Conservation (phyloP, 2,329 filamentous ascomycete species). For the Penicillium occitanis region DNA sequence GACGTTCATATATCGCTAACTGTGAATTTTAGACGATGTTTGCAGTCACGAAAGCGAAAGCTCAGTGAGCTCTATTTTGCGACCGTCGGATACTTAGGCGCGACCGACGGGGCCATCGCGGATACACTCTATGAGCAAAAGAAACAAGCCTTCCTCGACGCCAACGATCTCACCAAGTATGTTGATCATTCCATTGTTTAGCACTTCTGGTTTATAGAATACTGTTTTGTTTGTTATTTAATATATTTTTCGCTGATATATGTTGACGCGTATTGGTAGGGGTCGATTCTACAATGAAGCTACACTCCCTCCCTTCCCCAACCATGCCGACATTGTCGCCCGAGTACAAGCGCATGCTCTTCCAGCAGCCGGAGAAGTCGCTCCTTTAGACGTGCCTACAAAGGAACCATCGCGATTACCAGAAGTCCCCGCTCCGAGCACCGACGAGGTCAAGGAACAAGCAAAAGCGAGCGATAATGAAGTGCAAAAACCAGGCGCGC, state of each 20-base stretch:
- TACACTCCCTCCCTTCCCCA: conserved; percentile 49
- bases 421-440: not conserved
- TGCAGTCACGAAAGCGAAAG: conserved; percentile 85
- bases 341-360: conserved; percentile 30
- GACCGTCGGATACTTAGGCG: conserved; percentile 58
- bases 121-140: conserved; percentile 53
- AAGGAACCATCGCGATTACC: not conserved
- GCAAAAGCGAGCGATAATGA: conserved; percentile 11
- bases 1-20: conserved; percentile 37
- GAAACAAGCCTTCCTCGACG: conserved; percentile 56
- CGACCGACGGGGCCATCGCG: conserved; percentile 56
- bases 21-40: conserved; percentile 51
- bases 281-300: conserved; percentile 58
- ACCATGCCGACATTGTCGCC: conserved; percentile 32
- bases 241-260: not conserved
- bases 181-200: conserved; percentile 29
- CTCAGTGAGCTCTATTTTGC: conserved; percentile 84
- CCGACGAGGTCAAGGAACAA: not conserved
- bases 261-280: conserved; percentile 41
- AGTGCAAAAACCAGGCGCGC: conserved; percentile 21
- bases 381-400: conserved; percentile 23
- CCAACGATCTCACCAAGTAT: conserved; percentile 60
- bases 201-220: not conserved
- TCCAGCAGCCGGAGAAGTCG: conserved; percentile 42
- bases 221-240: not conserved